Evolutionary conservation across 2,329 filamentous ascomycete genomes (phyloP), one percentile per base, ranked within the genome.

Genomic region (Trichophyton simii): DNA sequence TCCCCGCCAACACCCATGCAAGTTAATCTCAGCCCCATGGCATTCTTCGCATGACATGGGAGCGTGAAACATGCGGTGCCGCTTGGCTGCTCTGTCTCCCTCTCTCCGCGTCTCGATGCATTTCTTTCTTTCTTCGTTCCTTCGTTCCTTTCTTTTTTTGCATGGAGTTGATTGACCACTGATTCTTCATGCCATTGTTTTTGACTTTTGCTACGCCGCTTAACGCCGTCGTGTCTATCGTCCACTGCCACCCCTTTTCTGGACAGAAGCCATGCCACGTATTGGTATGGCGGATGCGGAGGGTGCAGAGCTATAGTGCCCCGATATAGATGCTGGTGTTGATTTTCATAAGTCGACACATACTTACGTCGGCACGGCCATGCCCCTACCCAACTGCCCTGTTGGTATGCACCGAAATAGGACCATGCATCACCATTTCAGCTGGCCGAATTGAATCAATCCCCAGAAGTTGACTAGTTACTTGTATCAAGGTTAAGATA

Each of bases 161-260:
- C n/a, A 44, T 44, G 13, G 13, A 8, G 50, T 36, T 11, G 34
- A 36, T 36, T 28, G 9, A 25, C 50, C 50, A 8, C 5, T 28
- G 31, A 36, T 55, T 36, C 50, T 55, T 34, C 50, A 36, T 55
- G 28, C 22, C 50, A 25, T 36, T 55, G 50, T 55, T 55, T 18
- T 55, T 36, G 50, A 28, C 50, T 55, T 44, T 55, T 55, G 50
- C 50, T 55, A 55, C 50, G 50, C 50, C 50, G 50, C 50, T 55
- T 55, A n/a, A 52, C 31, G 9, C 28, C 7, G 18, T 52, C 22
- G 4, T n/a, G 25, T 28, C 25, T 6, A 44, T 44, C 13, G 15
- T 6, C 13, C 15, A 36, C 28, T n/a, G 15, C 8, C 9, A 18
- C 20, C 46, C 9, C 9, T 28, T 34, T 34, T 13, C 18, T 34